Evolutionary conservation across 495 filamentous ascomycete genomes (phyloP).

Genomic region (Cercophora scortea): DNA sequence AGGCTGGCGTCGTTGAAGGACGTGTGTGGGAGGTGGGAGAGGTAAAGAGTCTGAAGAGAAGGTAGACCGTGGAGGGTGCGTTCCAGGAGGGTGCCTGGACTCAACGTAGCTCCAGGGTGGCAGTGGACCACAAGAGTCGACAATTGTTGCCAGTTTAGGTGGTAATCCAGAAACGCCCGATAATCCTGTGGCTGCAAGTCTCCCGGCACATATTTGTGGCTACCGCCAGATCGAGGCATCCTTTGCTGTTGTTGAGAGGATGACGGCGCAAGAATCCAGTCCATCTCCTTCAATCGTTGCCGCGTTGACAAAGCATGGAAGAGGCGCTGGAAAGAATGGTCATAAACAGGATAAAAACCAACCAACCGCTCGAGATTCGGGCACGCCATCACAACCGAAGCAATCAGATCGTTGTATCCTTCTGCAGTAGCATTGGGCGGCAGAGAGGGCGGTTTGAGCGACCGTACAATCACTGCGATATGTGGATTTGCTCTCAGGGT

Average conservation of each 20-base stretch:
- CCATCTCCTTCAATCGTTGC: conserved; percentile 63
- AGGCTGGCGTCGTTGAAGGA: conserved; percentile 67
- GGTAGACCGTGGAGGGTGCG: conserved; percentile 58
- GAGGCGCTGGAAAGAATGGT: conserved; percentile 65
- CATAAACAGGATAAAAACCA: conserved; percentile 63
- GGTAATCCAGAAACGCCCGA: conserved; percentile 61
- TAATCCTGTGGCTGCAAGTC: conserved; percentile 54
- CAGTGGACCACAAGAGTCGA: conserved; percentile 71
- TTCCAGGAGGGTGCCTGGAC: conserved; percentile 59
- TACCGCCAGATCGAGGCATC: not conserved
- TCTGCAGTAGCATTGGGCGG: conserved; percentile 44
- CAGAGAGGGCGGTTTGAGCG: conserved; percentile 64
- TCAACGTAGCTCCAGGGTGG: conserved; percentile 52
- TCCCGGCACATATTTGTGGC: conserved; percentile 6
- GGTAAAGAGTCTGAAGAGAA: conserved; percentile 59
- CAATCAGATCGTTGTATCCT: conserved; percentile 63
- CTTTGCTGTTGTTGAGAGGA: conserved; percentile 25
- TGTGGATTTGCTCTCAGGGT: conserved; percentile 64
- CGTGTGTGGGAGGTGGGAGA: conserved; percentile 63
- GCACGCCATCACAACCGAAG: conserved; percentile 77
- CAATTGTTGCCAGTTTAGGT: conserved; percentile 62
- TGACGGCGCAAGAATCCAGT: conserved; percentile 59
- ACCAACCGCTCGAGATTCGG: conserved; percentile 72
- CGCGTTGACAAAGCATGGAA: conserved; percentile 75
- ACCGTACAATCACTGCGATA: conserved; percentile 64